Evolutionary conservation across 805 yeast genomes (phyloP), one percentile per base, ranked within the genome.

Genomic region (Pichia membranifaciens): DNA sequence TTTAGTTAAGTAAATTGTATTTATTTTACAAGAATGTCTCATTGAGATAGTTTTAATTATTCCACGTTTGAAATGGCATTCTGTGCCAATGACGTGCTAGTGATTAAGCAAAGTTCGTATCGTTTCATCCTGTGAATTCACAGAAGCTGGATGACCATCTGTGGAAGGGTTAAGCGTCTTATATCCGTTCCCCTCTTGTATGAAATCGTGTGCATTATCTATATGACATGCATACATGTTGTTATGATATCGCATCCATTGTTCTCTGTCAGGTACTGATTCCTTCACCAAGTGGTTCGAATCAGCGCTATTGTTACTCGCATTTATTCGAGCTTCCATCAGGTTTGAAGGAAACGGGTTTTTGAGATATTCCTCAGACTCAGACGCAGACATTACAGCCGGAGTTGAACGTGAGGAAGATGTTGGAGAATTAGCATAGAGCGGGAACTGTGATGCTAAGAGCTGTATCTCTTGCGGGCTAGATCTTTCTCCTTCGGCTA

Each of bases 391-490:
- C 2, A 17, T 4, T 2, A 9, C 38, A 15, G 35, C 31, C 13
- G 48, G 36, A 3, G 41, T 43, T 3, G 51, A 39, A 15, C 18
- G 37, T 2, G n/a, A n/a, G 10, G 41, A 22, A 2, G 46, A 43
- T 16, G 44, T 31, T 4, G 42, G 38, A 1, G 47, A 45, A 4
- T 21, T 33, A 17, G 28, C 23, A 36, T 40, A 28, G 2, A 40
- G 21, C 5, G 48, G 48, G 10, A 35, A 48, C 17, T 48, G 38
- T 5, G 41, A 23, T 9, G 12, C 34, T 29, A 17, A 7, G 18
- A 50, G 32, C 35, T 52, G 51, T 18, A 50, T 41, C 17, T 44
- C 49, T 10, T n/a, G 6, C 12, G 44, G 51, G 28, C 36, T 29
- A 12, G 32, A 20, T 23, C 29, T 10, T 25, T 29, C 25, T 36